Evolutionary conservation across 2,329 filamentous ascomycete species (phyloP).

Genomic region (Metarhizium brunneum): DNA sequence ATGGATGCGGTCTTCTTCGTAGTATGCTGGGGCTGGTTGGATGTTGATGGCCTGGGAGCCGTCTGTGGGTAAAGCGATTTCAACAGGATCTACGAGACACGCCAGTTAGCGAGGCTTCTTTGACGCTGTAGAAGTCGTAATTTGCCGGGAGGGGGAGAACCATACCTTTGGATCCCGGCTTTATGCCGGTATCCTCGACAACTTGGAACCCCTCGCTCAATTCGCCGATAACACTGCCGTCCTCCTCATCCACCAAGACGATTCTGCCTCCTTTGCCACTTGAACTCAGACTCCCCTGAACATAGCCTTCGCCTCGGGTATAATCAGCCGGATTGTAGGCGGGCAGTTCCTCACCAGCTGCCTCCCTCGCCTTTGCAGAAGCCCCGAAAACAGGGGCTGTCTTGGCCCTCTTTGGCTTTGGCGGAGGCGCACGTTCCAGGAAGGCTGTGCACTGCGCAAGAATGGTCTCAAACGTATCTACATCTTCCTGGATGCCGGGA

Average conservation of each 20-base stretch:
- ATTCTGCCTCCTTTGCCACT: slow-evolving; percentile 59
- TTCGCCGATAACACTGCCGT: slow-evolving; percentile 91
- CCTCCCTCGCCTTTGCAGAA: slow-evolving; percentile 30
- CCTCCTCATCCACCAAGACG: slow-evolving; percentile 89
- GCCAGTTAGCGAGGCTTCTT: neutral
- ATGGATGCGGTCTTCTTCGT: slow-evolving; percentile 53
- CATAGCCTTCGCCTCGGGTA: slow-evolving; percentile 71
- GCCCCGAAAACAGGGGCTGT: slow-evolving; percentile 11
- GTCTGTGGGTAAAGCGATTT: slow-evolving; percentile 64
- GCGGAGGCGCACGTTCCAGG: slow-evolving; percentile 70
- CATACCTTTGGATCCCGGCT: slow-evolving; percentile 83
- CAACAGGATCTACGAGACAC: slow-evolving; percentile 55
- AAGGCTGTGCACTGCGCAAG: slow-evolving; percentile 97
- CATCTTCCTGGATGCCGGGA: slow-evolving; percentile 73
- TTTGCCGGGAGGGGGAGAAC: neutral
- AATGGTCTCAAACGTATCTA: slow-evolving; percentile 96
- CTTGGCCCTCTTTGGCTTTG: slow-evolving; percentile 27
- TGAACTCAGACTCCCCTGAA: slow-evolving; percentile 49
- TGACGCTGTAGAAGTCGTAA: neutral
- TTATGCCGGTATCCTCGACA: slow-evolving; percentile 65
- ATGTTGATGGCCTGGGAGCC: slow-evolving; percentile 57
- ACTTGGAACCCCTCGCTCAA: slow-evolving; percentile 74
- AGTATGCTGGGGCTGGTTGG: slow-evolving; percentile 54
- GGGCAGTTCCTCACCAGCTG: slow-evolving; percentile 36
- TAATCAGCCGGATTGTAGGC: slow-evolving; percentile 78